A percentile compares a stretch with the other conserved stretches of the same genome.
Evolutionary conservation across 2,329 filamentous ascomycete genomes (phyloP).

Genomic region (Claviceps quebecensis): DNA sequence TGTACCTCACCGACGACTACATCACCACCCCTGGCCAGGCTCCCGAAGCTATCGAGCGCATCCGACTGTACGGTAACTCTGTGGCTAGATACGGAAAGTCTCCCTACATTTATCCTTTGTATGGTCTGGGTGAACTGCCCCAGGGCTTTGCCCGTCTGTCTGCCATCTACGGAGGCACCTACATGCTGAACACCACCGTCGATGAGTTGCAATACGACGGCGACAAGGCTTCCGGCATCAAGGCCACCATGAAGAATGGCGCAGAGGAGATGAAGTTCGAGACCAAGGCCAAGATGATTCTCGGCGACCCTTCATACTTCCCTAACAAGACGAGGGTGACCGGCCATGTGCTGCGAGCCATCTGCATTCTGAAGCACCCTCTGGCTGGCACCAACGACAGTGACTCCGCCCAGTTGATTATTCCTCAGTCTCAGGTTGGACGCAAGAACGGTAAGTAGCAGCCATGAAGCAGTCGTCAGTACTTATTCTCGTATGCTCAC

Average conservation of each 20-base stretch:
- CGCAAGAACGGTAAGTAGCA: slow-evolving; percentile 73
- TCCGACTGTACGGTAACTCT: slow-evolving; percentile 92
- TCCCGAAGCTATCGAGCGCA: slow-evolving; percentile 77
- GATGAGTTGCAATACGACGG: slow-evolving; percentile 80
- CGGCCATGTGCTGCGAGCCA: slow-evolving; percentile 86
- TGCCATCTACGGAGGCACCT: slow-evolving; percentile 96
- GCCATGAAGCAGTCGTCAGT: neutral
- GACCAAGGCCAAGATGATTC: slow-evolving; percentile 90
- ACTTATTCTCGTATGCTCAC: neutral
- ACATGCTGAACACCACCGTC: slow-evolving; percentile 95
- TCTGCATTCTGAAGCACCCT: slow-evolving; percentile 94
- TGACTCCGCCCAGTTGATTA: slow-evolving; percentile 90
- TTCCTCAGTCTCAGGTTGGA: slow-evolving; percentile 92
- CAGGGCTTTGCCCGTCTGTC: slow-evolving; percentile 95
- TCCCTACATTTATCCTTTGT: slow-evolving; percentile 97
- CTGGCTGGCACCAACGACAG: slow-evolving; percentile 75
- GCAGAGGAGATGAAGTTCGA: slow-evolving; percentile 86
- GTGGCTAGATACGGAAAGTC: slow-evolving; percentile 97
- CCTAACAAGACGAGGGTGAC: slow-evolving; percentile 73
- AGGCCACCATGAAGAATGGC: slow-evolving; percentile 80
- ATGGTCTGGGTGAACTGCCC: slow-evolving; percentile 90
- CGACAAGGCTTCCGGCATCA: slow-evolving; percentile 84
- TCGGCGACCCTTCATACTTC: slow-evolving; percentile 97
- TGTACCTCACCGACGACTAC: slow-evolving; percentile 85
- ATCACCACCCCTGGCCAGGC: slow-evolving; percentile 59